A percentile compares a stretch with the other conserved stretches of the same genome.
Evolutionary conservation across 805 yeast species (phyloP).

Genomic region (Wickerhamomyces tratensis): DNA sequence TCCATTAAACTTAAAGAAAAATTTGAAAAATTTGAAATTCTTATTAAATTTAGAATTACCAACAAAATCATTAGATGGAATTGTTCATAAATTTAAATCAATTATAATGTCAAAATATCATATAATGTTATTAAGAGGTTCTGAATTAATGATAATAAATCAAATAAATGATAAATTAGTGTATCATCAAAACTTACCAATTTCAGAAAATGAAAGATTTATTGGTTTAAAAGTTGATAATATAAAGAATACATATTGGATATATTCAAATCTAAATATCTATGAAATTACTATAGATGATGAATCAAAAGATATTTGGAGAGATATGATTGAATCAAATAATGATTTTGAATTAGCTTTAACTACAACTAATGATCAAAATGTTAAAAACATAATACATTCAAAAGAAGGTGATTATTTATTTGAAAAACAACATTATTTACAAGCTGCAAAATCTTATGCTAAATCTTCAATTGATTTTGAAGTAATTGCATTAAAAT

Average conservation of each 20-base stretch:
- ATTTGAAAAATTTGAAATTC: conserved; percentile 25
- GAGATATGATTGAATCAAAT: conserved; percentile 34
- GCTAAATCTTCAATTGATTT: conserved; percentile 60
- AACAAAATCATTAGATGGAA: conserved; percentile 3
- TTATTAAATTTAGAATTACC: conserved; percentile 31
- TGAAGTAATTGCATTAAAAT: conserved; percentile 54
- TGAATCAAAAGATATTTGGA: conserved; percentile 74
- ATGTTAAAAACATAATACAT: conserved; percentile 37
- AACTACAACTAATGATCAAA: conserved; percentile 23
- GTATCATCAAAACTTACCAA: conserved; percentile 29
- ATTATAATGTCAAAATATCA: conserved; percentile 46
- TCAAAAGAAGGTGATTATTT: conserved; percentile 44
- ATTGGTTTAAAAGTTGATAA: conserved; percentile 43
- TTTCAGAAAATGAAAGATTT: conserved; percentile 24
- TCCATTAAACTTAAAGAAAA: conserved; percentile 11
- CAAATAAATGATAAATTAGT: conserved; percentile 41
- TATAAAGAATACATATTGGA: conserved; percentile 60
- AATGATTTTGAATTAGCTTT: conserved; percentile 60
- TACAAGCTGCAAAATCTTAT: conserved; percentile 43
- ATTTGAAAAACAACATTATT: conserved; percentile 20
- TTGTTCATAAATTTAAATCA: conserved; percentile 24
- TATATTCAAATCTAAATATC: conserved; percentile 47
- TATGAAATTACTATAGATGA: conserved; percentile 64
- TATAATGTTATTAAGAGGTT: conserved; percentile 34
- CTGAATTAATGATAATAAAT: conserved; percentile 35